Conservation (phyloP, 129 eudicot genomes). For the Arctium lappa region DNA sequence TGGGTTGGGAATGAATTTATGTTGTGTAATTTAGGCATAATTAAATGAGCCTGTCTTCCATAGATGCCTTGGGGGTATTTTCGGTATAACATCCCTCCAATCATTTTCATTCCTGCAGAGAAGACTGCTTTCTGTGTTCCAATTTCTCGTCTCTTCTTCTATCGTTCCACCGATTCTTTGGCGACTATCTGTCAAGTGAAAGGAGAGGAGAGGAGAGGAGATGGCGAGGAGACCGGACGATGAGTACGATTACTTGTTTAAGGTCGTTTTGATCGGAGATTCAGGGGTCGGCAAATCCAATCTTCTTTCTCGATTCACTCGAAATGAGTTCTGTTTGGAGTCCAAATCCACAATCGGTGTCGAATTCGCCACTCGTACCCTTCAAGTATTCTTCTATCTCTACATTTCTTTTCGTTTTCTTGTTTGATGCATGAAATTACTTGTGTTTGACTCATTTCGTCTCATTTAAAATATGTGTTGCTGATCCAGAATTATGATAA, state of each 20-base stretch:
- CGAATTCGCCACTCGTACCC: conserved; percentile 91
- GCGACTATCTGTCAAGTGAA: neutral
- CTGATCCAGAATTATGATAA: neutral
- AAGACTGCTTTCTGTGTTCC: neutral
- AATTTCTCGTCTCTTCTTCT: conserved; percentile 7
- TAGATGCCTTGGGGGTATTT: neutral
- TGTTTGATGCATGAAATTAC: neutral
- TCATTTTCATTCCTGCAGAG: neutral
- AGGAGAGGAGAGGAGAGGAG: neutral
- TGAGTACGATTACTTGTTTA: conserved; percentile 37
- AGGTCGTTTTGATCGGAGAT: conserved; percentile 35
- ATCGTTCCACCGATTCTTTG: neutral
- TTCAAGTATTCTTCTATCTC: conserved; percentile 45
- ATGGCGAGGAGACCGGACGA: conserved; percentile 37
- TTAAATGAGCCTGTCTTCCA: neutral
- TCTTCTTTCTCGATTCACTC: conserved; percentile 54
- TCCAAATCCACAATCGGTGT: conserved; percentile 95
- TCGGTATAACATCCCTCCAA: neutral
- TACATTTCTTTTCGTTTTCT: neutral
- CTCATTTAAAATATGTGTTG: neutral
- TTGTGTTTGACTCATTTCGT: neutral
- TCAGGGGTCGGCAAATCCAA: conserved; percentile 37
- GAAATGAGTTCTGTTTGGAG: conserved; percentile 82
- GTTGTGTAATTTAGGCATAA: neutral
- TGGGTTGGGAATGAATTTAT: conserved; percentile 8